These are phyloP conservation scores for Colletotrichum costaricense DNA, from an alignment of 2,329 filamentous ascomycete genomes.

Conservation along the genomic window DNA sequence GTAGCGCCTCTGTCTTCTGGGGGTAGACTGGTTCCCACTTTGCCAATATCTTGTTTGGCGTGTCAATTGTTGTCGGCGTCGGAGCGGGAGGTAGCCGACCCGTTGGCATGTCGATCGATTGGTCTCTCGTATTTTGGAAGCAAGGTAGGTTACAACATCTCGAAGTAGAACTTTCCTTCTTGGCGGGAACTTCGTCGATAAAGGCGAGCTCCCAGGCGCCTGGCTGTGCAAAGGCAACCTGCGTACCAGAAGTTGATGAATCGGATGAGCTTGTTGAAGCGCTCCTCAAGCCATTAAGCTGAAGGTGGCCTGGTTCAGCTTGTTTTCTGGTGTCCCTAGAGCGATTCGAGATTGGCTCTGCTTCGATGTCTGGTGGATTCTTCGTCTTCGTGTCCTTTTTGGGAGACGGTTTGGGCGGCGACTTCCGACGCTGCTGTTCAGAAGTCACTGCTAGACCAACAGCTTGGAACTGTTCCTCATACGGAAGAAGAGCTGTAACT, in stretches of 20 bases:
- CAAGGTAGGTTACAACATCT: conserved; percentile 23
- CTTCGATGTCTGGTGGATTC: neutral
- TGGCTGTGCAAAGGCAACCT: conserved; percentile 45
- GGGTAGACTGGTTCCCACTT: conserved; percentile 27
- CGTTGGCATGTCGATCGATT: neutral
- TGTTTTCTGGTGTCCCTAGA: neutral
- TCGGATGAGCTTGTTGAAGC: conserved; percentile 1
- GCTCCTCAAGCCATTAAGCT: conserved; percentile 34
- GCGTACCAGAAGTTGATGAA: conserved; percentile 41
- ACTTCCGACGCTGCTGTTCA: conserved; percentile 50
- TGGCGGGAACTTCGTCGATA: conserved; percentile 43
- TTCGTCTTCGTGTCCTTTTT: neutral
- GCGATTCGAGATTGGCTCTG: conserved; percentile 17
- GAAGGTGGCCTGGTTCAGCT: conserved; percentile 10
- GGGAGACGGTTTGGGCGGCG: conserved; percentile 12
- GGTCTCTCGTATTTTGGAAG: conserved; percentile 6
- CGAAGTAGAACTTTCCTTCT: conserved; percentile 36
- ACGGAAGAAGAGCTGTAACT: conserved; percentile 64
- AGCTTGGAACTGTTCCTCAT: conserved; percentile 62
- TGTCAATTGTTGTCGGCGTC: conserved; percentile 22
- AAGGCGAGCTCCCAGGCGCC: conserved; percentile 47
- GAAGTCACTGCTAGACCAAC: conserved; percentile 69
- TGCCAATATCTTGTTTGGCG: conserved; percentile 27
- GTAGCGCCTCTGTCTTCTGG: conserved; percentile 8
- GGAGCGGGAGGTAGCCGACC: neutral